Evolutionary conservation across 2,329 filamentous ascomycete species (phyloP).

Genomic region (Pseudogymnoascus sp.): DNA sequence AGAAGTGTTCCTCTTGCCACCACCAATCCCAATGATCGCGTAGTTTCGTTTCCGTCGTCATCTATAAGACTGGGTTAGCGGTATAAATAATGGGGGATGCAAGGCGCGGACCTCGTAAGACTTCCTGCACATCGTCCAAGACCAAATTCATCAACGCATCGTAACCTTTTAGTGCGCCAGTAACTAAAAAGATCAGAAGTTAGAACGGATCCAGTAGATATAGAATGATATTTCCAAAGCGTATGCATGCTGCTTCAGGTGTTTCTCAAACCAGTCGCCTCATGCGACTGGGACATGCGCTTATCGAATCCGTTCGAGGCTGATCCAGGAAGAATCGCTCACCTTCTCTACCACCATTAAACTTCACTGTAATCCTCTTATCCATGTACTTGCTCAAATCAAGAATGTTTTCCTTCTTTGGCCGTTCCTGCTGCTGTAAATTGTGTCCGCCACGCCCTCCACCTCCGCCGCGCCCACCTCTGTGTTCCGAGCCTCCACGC

Average conservation of each 20-base stretch:
- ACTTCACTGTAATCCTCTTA: constrained; percentile 90
- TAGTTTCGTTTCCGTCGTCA: constrained; percentile 78
- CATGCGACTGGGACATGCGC: not conserved
- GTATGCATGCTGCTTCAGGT: not conserved
- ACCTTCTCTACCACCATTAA: constrained; percentile 91
- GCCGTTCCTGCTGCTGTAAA: constrained; percentile 53
- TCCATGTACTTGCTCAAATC: constrained; percentile 96
- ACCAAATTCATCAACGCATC: constrained; percentile 98
- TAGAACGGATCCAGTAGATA: not conserved
- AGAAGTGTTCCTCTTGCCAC: constrained; percentile 88
- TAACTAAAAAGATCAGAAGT: constrained; percentile 48
- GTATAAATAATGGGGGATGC: constrained; percentile 9
- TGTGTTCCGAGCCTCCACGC: constrained; percentile 26
- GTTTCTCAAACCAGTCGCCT: not conserved
- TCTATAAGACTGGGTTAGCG: constrained; percentile 44
- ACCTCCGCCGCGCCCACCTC: constrained; percentile 39
- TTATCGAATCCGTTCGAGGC: not conserved
- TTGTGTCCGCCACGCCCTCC: constrained; percentile 39
- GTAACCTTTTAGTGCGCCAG: constrained; percentile 84
- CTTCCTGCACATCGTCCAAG: constrained; percentile 85
- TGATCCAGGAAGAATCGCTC: constrained; percentile 23
- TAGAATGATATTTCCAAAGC: not conserved
- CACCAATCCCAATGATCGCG: constrained; percentile 60
- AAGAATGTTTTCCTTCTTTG: constrained; percentile 98
- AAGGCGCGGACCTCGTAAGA: constrained; percentile 61